Percentiles rank a stretch among this genome's conserved stretches.
These are phyloP conservation scores for Phyllosticta ampelicida DNA, from an alignment of 2,329 filamentous ascomycete genomes.

Conservation along the genomic window DNA sequence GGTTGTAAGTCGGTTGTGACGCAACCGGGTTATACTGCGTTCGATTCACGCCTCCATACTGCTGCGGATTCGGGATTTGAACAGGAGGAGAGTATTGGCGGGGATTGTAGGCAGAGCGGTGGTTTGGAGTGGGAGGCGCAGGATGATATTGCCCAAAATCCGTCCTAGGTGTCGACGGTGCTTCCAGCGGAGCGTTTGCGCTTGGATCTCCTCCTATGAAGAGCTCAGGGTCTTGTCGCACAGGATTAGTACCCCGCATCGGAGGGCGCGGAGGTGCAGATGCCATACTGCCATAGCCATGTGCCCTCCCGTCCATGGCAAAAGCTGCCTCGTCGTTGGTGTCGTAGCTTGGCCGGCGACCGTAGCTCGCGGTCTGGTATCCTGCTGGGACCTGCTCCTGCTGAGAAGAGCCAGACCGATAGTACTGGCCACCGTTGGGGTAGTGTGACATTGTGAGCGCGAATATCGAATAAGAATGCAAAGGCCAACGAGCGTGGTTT, in stretches of 20 bases:
- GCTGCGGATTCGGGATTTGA: slow-evolving; percentile 50
- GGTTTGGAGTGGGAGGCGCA: slow-evolving; percentile 25
- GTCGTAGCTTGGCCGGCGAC: slow-evolving; percentile 60
- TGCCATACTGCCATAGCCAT: slow-evolving; percentile 23
- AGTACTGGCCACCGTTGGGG: slow-evolving; percentile 43
- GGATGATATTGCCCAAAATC: slow-evolving; percentile 43
- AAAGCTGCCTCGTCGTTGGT: slow-evolving; percentile 58
- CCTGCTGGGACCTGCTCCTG: slow-evolving; percentile 28
- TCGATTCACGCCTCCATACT: slow-evolving; percentile 37
- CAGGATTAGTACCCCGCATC: slow-evolving; percentile 24
- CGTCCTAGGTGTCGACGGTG: slow-evolving; percentile 16
- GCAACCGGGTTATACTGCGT: slow-evolving; percentile 22
- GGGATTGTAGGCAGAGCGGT: slow-evolving; percentile 45
- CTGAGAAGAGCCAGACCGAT: slow-evolving; percentile 31
- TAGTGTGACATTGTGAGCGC: slow-evolving; percentile 43
- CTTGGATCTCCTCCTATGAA: slow-evolving; percentile 39
- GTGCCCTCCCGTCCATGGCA: slow-evolving; percentile 30
- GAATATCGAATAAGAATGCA: not conserved
- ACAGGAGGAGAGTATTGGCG: slow-evolving; percentile 45
- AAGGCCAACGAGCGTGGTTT: not conserved
- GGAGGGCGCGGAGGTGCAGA: not conserved
- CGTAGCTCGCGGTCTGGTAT: slow-evolving; percentile 21
- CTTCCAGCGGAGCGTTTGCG: slow-evolving; percentile 19
- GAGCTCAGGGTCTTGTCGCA: slow-evolving; percentile 46
- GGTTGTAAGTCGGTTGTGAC: slow-evolving; percentile 33